Evolutionary conservation across 2,329 filamentous ascomycete species (phyloP).

Genomic region (Penicillium sp.): DNA sequence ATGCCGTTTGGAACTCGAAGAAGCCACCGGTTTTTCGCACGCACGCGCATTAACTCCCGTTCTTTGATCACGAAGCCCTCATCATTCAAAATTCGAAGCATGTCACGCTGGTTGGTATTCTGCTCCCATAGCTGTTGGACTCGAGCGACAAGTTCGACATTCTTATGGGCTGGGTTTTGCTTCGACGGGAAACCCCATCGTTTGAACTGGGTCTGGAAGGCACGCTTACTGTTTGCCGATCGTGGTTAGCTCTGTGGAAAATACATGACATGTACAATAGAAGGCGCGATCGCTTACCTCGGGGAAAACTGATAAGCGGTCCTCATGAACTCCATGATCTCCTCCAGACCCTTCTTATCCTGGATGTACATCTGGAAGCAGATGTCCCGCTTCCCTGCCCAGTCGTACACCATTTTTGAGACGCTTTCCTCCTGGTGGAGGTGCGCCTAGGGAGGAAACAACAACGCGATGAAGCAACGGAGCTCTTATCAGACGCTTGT

Average conservation of each 20-base stretch:
- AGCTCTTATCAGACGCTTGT: constrained; percentile 31
- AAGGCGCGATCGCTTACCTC: constrained; percentile 53
- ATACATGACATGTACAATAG: not conserved
- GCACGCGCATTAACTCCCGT: constrained; percentile 68
- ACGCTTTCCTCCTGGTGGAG: constrained; percentile 29
- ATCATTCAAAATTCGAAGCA: constrained; percentile 67
- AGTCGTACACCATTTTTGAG: constrained; percentile 57
- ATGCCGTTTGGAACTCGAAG: constrained; percentile 63
- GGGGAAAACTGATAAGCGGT: constrained; percentile 66
- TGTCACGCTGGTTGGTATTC: constrained; percentile 71
- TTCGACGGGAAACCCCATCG: constrained; percentile 78
- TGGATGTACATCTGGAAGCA: constrained; percentile 74
- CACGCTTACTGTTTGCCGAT: constrained; percentile 58
- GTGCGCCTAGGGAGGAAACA: constrained; percentile 8
- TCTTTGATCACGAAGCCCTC: constrained; percentile 74
- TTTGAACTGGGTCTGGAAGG: constrained; percentile 74
- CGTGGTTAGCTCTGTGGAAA: not conserved
- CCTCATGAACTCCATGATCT: constrained; percentile 72
- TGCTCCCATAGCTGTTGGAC: constrained; percentile 76
- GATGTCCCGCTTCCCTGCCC: constrained; percentile 65
- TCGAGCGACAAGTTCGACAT: constrained; percentile 64
- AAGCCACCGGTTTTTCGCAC: constrained; percentile 67
- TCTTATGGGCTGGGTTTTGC: constrained; percentile 70
- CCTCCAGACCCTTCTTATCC: constrained; percentile 69
- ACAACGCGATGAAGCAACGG: not conserved